Conservation (phyloP, 2,329 filamentous ascomycete species). For the Verticillium alfalfae region DNA sequence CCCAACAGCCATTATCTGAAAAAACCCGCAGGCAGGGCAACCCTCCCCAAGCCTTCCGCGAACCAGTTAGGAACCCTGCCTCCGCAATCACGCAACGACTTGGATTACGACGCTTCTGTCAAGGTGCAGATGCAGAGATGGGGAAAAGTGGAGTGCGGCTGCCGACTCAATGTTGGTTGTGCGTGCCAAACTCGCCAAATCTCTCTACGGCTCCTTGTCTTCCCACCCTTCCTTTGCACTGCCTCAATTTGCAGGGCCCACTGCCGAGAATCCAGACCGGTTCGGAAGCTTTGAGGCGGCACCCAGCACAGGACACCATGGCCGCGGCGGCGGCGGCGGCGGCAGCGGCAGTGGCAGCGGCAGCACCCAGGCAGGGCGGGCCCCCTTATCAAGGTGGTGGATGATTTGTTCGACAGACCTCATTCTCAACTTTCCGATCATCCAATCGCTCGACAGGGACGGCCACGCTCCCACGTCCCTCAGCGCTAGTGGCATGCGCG, state of each 20-base stretch:
- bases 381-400: background rate
- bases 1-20: no score
- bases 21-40: background rate
- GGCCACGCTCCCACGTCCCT: background rate
- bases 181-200: background rate
- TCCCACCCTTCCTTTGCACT: background rate
- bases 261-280: slow-evolving; percentile 2
- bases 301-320: background rate
- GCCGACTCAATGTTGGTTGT: background rate
- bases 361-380: background rate
- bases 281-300: background rate
- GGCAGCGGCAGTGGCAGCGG: background rate
- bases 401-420: background rate
- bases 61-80: slow-evolving; percentile 1
- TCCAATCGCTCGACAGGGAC: background rate
- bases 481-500: background rate
- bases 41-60: background rate
- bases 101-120: slow-evolving; percentile 2
- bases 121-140: background rate
- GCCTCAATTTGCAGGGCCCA: slow-evolving; percentile 1
- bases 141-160: background rate
- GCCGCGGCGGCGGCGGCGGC: background rate
- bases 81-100: slow-evolving; percentile 3
- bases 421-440: background rate
- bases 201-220: background rate